These are phyloP conservation scores for Sindora glabra DNA, from an alignment of 306 rosid species.

Conservation along the genomic window DNA sequence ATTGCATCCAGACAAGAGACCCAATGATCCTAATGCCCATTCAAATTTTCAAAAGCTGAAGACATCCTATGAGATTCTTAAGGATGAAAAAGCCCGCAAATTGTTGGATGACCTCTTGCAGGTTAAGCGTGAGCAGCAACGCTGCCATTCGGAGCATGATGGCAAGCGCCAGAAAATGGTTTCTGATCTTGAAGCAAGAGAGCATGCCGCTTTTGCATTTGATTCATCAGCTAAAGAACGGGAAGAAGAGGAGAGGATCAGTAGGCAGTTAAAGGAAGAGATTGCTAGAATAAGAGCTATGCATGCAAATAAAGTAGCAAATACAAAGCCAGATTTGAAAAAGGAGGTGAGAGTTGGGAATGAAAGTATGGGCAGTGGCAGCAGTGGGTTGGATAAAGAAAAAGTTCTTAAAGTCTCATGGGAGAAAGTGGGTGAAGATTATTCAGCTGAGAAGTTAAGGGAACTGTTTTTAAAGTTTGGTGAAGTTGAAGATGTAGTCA, in stretches of 20 bases:
- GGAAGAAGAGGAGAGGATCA: slow-evolving; percentile 68
- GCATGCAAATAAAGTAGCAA: slow-evolving; percentile 48
- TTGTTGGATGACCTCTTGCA: slow-evolving; percentile 66
- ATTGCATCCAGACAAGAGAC: slow-evolving; percentile 90
- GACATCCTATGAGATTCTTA: slow-evolving; percentile 73
- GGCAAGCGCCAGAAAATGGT: slow-evolving; percentile 76
- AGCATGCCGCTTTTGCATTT: slow-evolving; percentile 46
- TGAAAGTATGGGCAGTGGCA: slow-evolving; percentile 19
- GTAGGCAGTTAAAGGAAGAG: slow-evolving; percentile 64
- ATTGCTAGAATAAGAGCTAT: slow-evolving; percentile 64
- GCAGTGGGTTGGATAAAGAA: slow-evolving; percentile 44
- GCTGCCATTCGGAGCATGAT: slow-evolving; percentile 59
- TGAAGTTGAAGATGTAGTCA: slow-evolving; percentile 81
- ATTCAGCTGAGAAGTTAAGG: slow-evolving; percentile 60
- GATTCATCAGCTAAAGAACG: slow-evolving; percentile 45
- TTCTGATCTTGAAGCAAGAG: slow-evolving; percentile 80
- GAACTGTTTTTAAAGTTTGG: slow-evolving; percentile 69
- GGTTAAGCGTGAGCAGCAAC: slow-evolving; percentile 61
- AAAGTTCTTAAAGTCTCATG: slow-evolving; percentile 83
- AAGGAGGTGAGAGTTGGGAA: slow-evolving; percentile 28
- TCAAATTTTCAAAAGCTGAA: slow-evolving; percentile 57
- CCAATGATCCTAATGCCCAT: slow-evolving; percentile 68
- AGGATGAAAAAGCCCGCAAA: slow-evolving; percentile 72
- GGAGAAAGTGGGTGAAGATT: slow-evolving; percentile 78
- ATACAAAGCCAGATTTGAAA: slow-evolving; percentile 14